phyloP scores from a whole-genome alignment of 805 yeast species.

The Starmerella riodocensis region DNA sequence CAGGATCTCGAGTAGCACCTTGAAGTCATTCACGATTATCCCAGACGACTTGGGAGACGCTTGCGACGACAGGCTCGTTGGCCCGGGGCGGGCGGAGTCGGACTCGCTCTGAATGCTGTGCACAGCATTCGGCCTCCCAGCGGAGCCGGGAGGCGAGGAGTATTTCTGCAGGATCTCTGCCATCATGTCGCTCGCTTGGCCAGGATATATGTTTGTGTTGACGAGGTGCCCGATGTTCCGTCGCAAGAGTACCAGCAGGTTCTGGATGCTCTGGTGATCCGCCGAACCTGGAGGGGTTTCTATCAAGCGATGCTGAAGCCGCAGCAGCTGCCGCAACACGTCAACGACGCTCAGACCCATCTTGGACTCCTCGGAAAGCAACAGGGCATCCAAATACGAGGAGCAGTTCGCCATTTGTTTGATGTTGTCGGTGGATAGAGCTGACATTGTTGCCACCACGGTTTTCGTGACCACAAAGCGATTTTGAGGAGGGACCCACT shows the following conservation, averaged over 20 bases:
- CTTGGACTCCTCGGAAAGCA: slow-evolving; percentile 47
- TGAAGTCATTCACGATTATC: slow-evolving; percentile 19
- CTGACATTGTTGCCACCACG: slow-evolving; percentile 25
- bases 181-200: slow-evolving; percentile 73
- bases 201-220: slow-evolving; percentile 69
- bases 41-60: slow-evolving; percentile 6
- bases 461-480: slow-evolving; percentile 52
- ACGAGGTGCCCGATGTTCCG: slow-evolving; percentile 54
- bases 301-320: slow-evolving; percentile 23
- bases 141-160: slow-evolving; percentile 2
- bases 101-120: background rate
- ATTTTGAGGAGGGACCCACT: slow-evolving; percentile 69
- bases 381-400: slow-evolving; percentile 15
- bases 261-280: slow-evolving; percentile 4
- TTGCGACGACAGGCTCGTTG: background rate
- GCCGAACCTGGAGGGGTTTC: slow-evolving; percentile 7
- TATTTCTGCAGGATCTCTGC: slow-evolving; percentile 40
- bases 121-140: too few species aligned
- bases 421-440: slow-evolving; percentile 19
- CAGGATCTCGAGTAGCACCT: slow-evolving; percentile 20
- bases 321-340: slow-evolving; percentile 38
- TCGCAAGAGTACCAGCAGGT: slow-evolving; percentile 10
- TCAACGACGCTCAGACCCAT: slow-evolving; percentile 81
- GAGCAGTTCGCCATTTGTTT: slow-evolving; percentile 10
- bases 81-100: background rate